These are phyloP conservation scores for Pelargonium myrrhifolium DNA, from an alignment of 441 rosid genomes.

Conservation along the genomic window DNA sequence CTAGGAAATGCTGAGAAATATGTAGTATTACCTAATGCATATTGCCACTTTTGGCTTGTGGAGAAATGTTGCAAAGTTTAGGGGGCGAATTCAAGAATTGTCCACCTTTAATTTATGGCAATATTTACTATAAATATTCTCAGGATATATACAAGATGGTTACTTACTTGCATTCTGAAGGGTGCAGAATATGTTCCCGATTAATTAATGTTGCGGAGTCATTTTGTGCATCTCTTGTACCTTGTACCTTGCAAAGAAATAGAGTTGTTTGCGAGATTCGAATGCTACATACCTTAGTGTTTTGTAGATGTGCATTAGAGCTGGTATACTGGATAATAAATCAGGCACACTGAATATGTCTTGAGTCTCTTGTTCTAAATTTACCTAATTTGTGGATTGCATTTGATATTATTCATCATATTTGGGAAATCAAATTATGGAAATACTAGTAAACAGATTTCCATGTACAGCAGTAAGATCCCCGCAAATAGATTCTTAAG, in stretches of 20 bases:
- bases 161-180: conserved; percentile 36
- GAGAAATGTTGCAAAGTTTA: conserved; percentile 53
- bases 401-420: no score
- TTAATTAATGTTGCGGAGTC: conserved; percentile 17
- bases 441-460: no score
- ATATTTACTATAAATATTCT: conserved; percentile 36
- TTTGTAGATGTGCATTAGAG: not conserved
- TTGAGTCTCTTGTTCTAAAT: no score
- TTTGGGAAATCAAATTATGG: no score
- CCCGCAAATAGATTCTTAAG: no score
- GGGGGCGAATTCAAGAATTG: conserved; percentile 32
- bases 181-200: conserved; percentile 36
- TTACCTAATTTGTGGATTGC: no score
- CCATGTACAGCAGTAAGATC: no score
- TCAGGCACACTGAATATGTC: no score
- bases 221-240: not conserved
- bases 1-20: conserved; percentile 59
- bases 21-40: conserved; percentile 58
- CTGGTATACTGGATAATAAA: no score
- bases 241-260: not conserved
- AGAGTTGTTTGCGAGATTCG: not conserved
- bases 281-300: conserved; percentile 2
- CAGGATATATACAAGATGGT: conserved; percentile 38
- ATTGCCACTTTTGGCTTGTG: conserved; percentile 54
- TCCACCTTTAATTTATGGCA: conserved; percentile 47